Base-by-base conservation (phyloP, 805 yeast species). In the Cyberlindnera xylosilytica region DNA sequence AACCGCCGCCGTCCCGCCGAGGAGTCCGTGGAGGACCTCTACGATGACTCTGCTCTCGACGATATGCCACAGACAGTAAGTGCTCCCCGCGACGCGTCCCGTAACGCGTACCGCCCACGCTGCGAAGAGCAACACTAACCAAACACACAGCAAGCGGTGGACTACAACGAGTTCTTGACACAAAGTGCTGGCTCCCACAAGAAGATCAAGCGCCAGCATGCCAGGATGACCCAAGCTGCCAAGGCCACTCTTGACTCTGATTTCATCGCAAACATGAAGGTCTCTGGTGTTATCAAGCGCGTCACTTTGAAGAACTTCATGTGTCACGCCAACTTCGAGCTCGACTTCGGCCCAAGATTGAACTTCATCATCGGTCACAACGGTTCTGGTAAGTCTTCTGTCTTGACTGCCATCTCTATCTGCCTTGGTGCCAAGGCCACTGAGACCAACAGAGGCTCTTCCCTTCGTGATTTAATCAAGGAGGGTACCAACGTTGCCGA, bases 381-480 rank as follows among this genome's bases (percentile, higher is more conserved):
- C 57, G 98, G 98, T 3, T 80, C 90, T 29, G 98, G 98, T 23
- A 90, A 90, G 58, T 78, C 87, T 58, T 95, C 97, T 1, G 74
- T 90, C 16, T 65, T 90, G 45, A 88, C 97, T 0, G 97, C 96
- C 1, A 79, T 90, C 2, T 79, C 90, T 7, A 82, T 88, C 5
- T 91, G 96, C 2, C 63, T 91, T 2, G 97, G 97, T 17, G 93
- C 95, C 1, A 83, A 82, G 53, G 97, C 97, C 1, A 70, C 81
- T 17, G 87, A 81, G 38, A 91, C 99, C 0, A 86, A 83, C 56
- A 76, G 99, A 61, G 97, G 96, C 6, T 68, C 78, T 13, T 75
- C 81, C 9, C 66, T 87, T 36, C 80, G 78, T 50, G 79, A 76
- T 36, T 66, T 91, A 42, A 85, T 93, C 40, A 80, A 80, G 59